Base-by-base conservation (phyloP, 345 rosid species). In the Clarkia xantiana region DNA sequence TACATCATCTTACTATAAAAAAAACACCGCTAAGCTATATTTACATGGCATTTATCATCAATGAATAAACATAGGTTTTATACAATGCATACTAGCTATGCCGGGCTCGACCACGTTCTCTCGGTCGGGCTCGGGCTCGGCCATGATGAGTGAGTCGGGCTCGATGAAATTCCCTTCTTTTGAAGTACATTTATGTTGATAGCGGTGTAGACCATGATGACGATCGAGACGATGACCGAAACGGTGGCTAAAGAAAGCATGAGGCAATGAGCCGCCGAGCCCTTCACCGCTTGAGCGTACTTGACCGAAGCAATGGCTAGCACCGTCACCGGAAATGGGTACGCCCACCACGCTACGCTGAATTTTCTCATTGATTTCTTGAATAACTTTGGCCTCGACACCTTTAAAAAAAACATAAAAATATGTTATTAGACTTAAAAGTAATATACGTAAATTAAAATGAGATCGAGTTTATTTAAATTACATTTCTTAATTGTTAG, bases 331-430 rank as follows among this genome's bases (percentile, higher is more conserved):
- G 77, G 71, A 25, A 64, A 72, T 12, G 73, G 68, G 41, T 72
- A 72, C 0, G 73, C 77, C 77, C 77, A 68, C 77, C 77, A 72
- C 3, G 63, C 66, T 9, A 72, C 10, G 25, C 44, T 62, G 52
- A 61, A 72, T 56, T 59, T 72, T 51, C 50, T 72, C 77, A 68
- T 68, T 3, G 77, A 62, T 54, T 55, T 68, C 63, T 49, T 61
- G 60, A 72, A 72, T 11, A 72, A 29, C 12, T 10, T 43, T 25
- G 77, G 77, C 47, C 77, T 55, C 0, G 52, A 58, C 13, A 53
- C 61, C 77, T 68, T 23, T 3, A 6, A 29, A 29, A 7, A 3
- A 29, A 5, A 29, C 36, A 29, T 5, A 5, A 5, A 22, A 2
- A 22, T 22, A 22, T 22, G 3, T 22, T 22, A 22, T 22, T 22